Conservation (phyloP, 768 basidiomycete species). For the Mycena leptocephala region DNA sequence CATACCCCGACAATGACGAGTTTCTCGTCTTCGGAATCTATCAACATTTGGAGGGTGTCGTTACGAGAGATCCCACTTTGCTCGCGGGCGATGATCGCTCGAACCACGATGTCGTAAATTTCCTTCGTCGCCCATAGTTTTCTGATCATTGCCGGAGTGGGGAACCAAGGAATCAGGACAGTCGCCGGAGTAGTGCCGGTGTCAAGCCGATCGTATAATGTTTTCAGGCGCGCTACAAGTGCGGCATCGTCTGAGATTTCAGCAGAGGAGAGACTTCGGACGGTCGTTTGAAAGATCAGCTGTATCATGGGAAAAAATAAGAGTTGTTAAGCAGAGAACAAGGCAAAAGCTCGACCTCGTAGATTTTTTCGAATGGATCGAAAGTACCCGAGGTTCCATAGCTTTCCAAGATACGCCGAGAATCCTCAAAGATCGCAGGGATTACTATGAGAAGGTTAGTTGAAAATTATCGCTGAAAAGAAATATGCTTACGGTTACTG, state of each 20-base stretch:
- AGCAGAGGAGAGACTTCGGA: conserved; percentile 76
- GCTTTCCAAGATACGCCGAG: conserved; percentile 69
- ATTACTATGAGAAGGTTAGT: conserved; percentile 65
- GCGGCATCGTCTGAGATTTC: conserved; percentile 81
- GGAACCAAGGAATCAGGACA: conserved; percentile 84
- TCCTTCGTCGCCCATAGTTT: conserved; percentile 83
- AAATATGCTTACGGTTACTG: conserved; percentile 64
- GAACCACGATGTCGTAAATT: conserved; percentile 79
- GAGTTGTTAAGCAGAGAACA: conserved; percentile 15
- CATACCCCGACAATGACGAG: conserved; percentile 80
- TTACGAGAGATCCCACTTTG: conserved; percentile 70
- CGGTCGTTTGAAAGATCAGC: conserved; percentile 83
- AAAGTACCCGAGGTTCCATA: conserved; percentile 79
- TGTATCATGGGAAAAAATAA: conserved; percentile 44
- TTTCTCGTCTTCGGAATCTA: conserved; percentile 80
- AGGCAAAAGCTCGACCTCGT: conserved; percentile 66
- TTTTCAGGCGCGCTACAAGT: conserved; percentile 74
- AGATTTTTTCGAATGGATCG: conserved; percentile 82
- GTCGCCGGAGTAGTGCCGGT: conserved; percentile 80
- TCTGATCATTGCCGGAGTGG: conserved; percentile 79
- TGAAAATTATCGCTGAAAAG: conserved; percentile 26
- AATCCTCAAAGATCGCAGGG: conserved; percentile 76
- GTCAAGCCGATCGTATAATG: conserved; percentile 80
- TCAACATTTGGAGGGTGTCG: conserved; percentile 83
- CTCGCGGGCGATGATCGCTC: conserved; percentile 71